A percentile compares a stretch with the other conserved stretches of the same genome.
These are phyloP conservation scores for Cercospora sesami DNA, from an alignment of 2,329 filamentous ascomycete species.

Conservation along the genomic window DNA sequence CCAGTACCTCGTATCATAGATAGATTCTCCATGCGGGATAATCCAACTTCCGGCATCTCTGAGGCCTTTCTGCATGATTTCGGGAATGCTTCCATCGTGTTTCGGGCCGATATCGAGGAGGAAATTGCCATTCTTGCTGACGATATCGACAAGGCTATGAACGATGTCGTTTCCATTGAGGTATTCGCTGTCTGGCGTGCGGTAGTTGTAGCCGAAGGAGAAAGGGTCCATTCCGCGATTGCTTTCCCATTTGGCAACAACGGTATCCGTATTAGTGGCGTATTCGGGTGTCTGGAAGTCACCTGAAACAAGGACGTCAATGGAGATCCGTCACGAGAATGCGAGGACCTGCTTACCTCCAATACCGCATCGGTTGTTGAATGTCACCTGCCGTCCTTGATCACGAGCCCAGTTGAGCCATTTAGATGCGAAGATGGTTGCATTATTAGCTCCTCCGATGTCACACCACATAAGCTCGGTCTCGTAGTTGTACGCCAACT, in stretches of 20 bases:
- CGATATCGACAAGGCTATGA: constrained; percentile 28
- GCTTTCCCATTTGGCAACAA: constrained; percentile 27
- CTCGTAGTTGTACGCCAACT: constrained; percentile 47
- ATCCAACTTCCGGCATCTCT: constrained; percentile 18
- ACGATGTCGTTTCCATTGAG: constrained; percentile 25
- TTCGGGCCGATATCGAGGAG: constrained; percentile 32
- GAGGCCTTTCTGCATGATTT: constrained; percentile 10
- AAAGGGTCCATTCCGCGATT: constrained; percentile 29
- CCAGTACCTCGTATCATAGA: constrained; percentile 19
- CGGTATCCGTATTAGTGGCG: constrained; percentile 19
- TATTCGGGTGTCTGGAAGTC: constrained; percentile 27
- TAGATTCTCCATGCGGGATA: constrained; percentile 13
- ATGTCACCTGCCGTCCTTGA: constrained; percentile 16
- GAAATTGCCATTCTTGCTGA: constrained; percentile 35
- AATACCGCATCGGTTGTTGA: constrained; percentile 13
- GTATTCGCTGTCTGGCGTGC: constrained; percentile 22
- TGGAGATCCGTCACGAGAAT: not conserved
- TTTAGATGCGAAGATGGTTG: constrained; percentile 31
- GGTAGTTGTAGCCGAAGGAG: constrained; percentile 28
- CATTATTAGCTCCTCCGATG: constrained; percentile 38
- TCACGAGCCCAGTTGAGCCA: constrained; percentile 47
- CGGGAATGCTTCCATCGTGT: constrained; percentile 18
- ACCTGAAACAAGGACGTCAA: not conserved
- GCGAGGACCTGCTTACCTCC: not conserved
- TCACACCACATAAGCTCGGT: constrained; percentile 56